Base-by-base conservation (phyloP, 2,329 filamentous ascomycete species). In the Fusarium oligoseptatum region DNA sequence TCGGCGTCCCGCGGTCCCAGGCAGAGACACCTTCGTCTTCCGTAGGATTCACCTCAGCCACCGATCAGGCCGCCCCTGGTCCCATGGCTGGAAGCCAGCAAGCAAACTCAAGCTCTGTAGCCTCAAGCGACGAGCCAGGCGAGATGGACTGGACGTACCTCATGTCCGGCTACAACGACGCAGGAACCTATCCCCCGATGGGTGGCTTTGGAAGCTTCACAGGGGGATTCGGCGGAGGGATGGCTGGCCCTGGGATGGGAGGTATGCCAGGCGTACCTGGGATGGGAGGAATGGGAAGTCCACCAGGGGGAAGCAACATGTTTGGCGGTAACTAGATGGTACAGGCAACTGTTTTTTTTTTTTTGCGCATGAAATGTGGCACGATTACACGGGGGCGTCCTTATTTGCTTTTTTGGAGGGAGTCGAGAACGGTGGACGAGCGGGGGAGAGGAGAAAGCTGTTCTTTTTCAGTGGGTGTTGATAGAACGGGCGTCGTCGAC, bases 91-190 rank as follows among this genome's bases (percentile, higher is more conserved):
- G 63, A 20, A 58, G 62, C 20, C 62, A 69, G 56, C 64, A 64
- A 57, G 55, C 69, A 48, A 60, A 64, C 66, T 73, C 75, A 29
- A 65, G 73, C 15, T 74, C 77, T 43, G 61, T 74, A 65, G 61
- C 64, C 61, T 76, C 79, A 7, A 76, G 77, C 15, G 77, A 80
- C 17, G 83, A 83, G 12, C 71, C 78, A 2, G 75, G 75, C 14
- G 82, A 85, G 34, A 85, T 88, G 85, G 86, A 88, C 74, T 88
- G 87, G 87, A 84, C 83, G 32, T 85, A 85, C 41, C 79, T 88
- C 60, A 82, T 88, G 76, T 84, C 86, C 41, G 81, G 82, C 24
- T 85, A 85, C 66, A 79, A 80, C n/a, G 81, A 83, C 29, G 73
- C 80, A 27, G 74, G 74, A 15, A 78, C 76, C 2, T 83, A 81